Conservation (phyloP, 2,329 filamentous ascomycete species). For the Claviceps maximensis region DNA sequence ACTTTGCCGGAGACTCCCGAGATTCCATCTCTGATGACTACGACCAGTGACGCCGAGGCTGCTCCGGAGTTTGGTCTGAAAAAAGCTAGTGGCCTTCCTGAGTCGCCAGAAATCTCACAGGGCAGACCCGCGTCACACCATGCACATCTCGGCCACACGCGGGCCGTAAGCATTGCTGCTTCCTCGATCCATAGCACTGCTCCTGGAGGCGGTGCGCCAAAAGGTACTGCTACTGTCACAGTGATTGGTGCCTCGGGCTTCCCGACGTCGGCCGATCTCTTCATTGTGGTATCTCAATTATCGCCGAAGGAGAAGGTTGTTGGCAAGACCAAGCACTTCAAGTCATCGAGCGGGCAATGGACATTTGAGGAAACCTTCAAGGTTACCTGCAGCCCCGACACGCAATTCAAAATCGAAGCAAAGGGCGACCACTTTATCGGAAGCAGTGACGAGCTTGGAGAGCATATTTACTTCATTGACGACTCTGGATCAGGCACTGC, state of each 20-base stretch:
- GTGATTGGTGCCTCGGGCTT: constrained; percentile 69
- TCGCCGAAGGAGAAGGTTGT: constrained; percentile 62
- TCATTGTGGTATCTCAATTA: constrained; percentile 57
- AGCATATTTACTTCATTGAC: constrained; percentile 82
- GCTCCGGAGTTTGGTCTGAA: constrained; percentile 24
- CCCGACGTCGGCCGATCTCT: constrained; percentile 64
- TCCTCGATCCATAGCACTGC: constrained; percentile 55
- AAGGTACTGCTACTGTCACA: constrained; percentile 67
- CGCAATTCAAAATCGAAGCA: constrained; percentile 74
- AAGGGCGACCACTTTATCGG: constrained; percentile 79
- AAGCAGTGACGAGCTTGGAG: constrained; percentile 71
- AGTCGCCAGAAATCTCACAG: constrained; percentile 18
- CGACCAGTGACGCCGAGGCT: constrained; percentile 20
- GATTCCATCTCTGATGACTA: constrained; percentile 20
- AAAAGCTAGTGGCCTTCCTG: constrained; percentile 25
- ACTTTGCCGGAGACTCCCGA: constrained; percentile 28
- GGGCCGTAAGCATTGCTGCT: constrained; percentile 46
- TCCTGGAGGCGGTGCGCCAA: constrained; percentile 40
- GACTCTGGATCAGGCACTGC: constrained; percentile 56
- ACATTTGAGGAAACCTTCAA: constrained; percentile 71
- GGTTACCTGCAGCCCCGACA: constrained; percentile 63
- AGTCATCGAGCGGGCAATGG: constrained; percentile 52
- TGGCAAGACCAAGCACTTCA: constrained; percentile 86
- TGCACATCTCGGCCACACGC: constrained; percentile 25
- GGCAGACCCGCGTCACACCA: constrained; percentile 15